Percentiles rank a stretch among this genome's conserved stretches.
Evolutionary conservation across 2,329 filamentous ascomycete genomes (phyloP).

Genomic region (Verticillium nubilum): DNA sequence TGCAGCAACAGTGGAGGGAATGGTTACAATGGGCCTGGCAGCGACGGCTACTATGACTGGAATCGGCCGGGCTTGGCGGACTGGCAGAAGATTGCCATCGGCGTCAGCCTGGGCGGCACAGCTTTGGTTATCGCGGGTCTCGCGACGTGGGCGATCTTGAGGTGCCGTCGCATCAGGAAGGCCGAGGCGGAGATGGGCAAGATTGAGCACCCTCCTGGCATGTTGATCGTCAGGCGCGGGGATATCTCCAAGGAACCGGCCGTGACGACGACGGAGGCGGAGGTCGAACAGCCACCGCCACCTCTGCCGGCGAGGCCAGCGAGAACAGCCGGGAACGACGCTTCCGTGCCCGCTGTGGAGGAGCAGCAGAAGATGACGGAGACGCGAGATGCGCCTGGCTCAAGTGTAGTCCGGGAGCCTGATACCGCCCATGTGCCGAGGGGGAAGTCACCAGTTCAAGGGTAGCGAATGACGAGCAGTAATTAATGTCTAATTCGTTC

Average conservation of each 20-base stretch:
- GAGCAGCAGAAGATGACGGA: neutral
- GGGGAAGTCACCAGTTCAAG: neutral
- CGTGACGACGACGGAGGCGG: neutral
- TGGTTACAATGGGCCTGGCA: neutral
- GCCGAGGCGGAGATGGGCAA: neutral
- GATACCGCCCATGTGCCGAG: neutral
- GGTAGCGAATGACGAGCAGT: neutral
- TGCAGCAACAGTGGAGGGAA: neutral
- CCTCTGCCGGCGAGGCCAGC: neutral
- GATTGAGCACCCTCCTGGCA: neutral
- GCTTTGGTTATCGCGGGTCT: neutral
- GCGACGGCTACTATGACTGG: neutral
- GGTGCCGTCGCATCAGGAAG: slow-evolving; percentile 4
- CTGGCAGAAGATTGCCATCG: neutral
- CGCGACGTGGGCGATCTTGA: slow-evolving; percentile 3
- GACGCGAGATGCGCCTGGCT: neutral
- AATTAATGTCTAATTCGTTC: neutral
- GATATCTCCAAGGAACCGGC: neutral
- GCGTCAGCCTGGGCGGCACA: neutral
- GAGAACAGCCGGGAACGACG: neutral
- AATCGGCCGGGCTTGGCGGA: no score
- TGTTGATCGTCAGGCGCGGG: neutral
- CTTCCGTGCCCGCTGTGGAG: neutral
- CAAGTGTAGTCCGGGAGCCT: neutral
- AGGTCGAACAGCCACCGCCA: neutral